These are phyloP conservation scores for Monosporascus sp. DNA, from an alignment of 2,329 filamentous ascomycete genomes.

Conservation along the genomic window DNA sequence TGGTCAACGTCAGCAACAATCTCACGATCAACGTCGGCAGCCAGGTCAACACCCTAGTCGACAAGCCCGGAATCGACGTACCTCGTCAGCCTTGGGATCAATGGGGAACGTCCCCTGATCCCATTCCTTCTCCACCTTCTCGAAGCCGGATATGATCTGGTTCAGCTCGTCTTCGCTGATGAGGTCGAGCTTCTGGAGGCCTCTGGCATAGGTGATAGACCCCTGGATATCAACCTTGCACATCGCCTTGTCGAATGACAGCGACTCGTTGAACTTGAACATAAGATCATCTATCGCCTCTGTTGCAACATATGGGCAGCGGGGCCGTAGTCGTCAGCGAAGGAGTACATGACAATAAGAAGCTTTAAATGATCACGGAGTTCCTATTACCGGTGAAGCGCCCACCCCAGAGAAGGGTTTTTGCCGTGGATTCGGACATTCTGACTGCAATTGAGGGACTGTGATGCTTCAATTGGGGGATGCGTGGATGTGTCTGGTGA, in stretches of 20 bases:
- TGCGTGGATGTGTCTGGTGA: too few relatives aligned
- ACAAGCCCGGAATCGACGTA: too few relatives aligned
- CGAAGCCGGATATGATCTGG: constrained; percentile 56
- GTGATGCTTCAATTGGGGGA: not conserved
- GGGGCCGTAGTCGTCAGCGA: not conserved
- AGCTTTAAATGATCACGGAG: too few relatives aligned
- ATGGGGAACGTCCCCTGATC: constrained; percentile 20
- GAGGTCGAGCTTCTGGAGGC: constrained; percentile 56
- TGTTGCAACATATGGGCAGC: not conserved
- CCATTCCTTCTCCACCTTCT: constrained; percentile 28
- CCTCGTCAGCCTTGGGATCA: constrained; percentile 22
- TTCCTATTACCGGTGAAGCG: not conserved
- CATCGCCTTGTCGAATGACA: constrained; percentile 60
- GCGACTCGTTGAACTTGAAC: constrained; percentile 56
- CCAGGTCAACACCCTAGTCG: too few relatives aligned
- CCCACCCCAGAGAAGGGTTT: not conserved
- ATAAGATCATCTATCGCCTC: constrained; percentile 12
- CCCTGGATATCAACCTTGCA: constrained; percentile 62
- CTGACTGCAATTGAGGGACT: not conserved
- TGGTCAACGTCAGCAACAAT: too few relatives aligned
- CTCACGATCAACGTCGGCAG: too few relatives aligned
- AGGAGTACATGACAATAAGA: not conserved
- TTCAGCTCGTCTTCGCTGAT: constrained; percentile 56
- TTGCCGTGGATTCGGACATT: not conserved
- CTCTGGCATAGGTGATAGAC: constrained; percentile 60